phyloP scores from a whole-genome alignment of 1,284 basidiomycete genomes.

The Schizophyllum amplum region DNA sequence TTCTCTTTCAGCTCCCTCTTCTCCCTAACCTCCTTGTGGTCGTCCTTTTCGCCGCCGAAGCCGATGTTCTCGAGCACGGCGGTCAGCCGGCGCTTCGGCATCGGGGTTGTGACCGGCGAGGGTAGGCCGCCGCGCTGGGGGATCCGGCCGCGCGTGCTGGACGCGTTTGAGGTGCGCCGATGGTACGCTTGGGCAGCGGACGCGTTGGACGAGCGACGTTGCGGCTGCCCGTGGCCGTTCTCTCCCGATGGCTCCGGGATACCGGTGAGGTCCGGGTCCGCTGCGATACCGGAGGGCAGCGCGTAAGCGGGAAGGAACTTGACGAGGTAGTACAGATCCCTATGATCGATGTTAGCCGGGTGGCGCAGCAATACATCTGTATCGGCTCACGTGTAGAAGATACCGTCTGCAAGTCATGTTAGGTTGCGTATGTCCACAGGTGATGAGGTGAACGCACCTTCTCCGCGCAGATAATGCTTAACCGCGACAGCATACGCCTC shows the following conservation, averaged over 20 bases:
- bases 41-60: too few relatives aligned
- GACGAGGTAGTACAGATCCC: slow-evolving; percentile 56
- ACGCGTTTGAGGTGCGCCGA: too few relatives aligned
- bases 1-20: too few relatives aligned
- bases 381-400: slow-evolving; percentile 34
- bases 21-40: too few relatives aligned
- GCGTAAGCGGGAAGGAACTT: slow-evolving; percentile 64
- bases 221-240: not conserved
- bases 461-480: slow-evolving; percentile 54
- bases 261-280: slow-evolving; percentile 26
- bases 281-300: slow-evolving; percentile 47
- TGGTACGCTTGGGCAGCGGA: too few relatives aligned
- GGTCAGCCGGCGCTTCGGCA: not conserved
- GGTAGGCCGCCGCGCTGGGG: not conserved
- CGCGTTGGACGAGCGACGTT: not conserved
- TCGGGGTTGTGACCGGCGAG: not conserved
- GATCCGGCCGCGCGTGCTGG: too few relatives aligned
- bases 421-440: too few relatives aligned
- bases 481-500: slow-evolving; percentile 46
- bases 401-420: too few relatives aligned
- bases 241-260: too few relatives aligned
- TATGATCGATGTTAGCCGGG: slow-evolving; percentile 15
- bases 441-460: too few relatives aligned
- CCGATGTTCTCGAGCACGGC: too few relatives aligned
- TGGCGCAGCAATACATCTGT: slow-evolving; percentile 15